Conservation (phyloP, 2,329 filamentous ascomycete species). For the Calonectria pteridis region DNA sequence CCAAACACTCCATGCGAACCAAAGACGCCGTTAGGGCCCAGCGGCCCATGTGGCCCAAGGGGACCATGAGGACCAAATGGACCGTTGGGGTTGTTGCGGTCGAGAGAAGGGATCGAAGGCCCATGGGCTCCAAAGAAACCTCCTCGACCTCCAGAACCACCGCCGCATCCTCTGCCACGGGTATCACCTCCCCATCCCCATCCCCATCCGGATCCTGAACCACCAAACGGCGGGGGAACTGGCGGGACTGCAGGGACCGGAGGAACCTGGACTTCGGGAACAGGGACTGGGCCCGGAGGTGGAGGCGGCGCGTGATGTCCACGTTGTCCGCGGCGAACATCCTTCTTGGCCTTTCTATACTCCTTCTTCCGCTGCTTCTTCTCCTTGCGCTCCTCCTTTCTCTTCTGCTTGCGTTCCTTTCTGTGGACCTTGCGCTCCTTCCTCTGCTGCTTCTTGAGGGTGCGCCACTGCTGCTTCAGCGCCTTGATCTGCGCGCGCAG, state of each 20-base stretch:
- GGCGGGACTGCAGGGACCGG: constrained; percentile 17
- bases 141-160: constrained; percentile 12
- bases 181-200: constrained; percentile 26
- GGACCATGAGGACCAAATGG: constrained; percentile 25
- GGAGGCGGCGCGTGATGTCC: constrained; percentile 8
- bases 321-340: constrained; percentile 42
- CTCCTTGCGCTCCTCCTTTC: constrained; percentile 50
- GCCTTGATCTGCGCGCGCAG: constrained; percentile 59
- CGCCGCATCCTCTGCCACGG: constrained; percentile 27
- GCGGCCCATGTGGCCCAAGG: constrained; percentile 24
- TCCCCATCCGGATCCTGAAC: constrained; percentile 11
- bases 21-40: constrained; percentile 24
- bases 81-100: constrained; percentile 2
- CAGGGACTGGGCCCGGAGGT: constrained; percentile 17
- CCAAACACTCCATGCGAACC: constrained; percentile 19
- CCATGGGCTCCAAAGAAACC: constrained; percentile 31
- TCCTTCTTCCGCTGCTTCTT: constrained; percentile 48
- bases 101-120: constrained; percentile 19
- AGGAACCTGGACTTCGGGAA: constrained; percentile 11
- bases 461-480: constrained; percentile 57
- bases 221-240: constrained; percentile 9
- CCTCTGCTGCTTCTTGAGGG: constrained; percentile 49
- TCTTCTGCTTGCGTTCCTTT: constrained; percentile 44
- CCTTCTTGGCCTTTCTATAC: constrained; percentile 45
- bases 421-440: constrained; percentile 47